Conservation (phyloP, 805 yeast species). For the Hanseniaspora pseudoguilliermondii region DNA sequence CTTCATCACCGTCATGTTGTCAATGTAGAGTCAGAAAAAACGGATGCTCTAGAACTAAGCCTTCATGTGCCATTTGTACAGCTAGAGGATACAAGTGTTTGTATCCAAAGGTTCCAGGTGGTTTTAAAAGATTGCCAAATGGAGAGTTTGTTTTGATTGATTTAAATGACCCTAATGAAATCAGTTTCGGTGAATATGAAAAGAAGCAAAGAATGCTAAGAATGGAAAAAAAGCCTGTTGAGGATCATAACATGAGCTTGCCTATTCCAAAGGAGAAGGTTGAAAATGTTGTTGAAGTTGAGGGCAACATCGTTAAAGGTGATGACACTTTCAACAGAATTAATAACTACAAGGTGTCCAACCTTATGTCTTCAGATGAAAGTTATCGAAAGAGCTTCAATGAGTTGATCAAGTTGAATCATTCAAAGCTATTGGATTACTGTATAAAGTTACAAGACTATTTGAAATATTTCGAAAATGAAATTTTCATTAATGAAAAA, state of each 20-base stretch:
- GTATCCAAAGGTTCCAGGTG: constrained; percentile 18
- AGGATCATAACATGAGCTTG: background rate
- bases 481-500: background rate
- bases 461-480: background rate
- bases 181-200: constrained; percentile 8
- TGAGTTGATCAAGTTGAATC: background rate
- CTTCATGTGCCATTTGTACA: constrained; percentile 32
- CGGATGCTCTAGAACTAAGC: constrained; percentile 34
- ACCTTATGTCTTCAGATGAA: background rate
- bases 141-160: constrained; percentile 12
- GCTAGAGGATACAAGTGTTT: constrained; percentile 22
- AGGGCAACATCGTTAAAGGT: background rate
- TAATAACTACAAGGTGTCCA: background rate
- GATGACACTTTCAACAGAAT: background rate
- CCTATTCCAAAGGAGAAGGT: background rate
- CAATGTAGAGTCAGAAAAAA: constrained; percentile 27
- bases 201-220: background rate
- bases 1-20: constrained; percentile 23
- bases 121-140: constrained; percentile 1
- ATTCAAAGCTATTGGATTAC: constrained; percentile 2
- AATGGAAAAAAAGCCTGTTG: background rate
- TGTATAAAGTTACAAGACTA: background rate
- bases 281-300: background rate
- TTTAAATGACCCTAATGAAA: constrained; percentile 10
- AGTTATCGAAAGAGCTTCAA: background rate